These are phyloP conservation scores for Afroboletus lepidellus DNA, from an alignment of 1,284 basidiomycete species.

Conservation along the genomic window DNA sequence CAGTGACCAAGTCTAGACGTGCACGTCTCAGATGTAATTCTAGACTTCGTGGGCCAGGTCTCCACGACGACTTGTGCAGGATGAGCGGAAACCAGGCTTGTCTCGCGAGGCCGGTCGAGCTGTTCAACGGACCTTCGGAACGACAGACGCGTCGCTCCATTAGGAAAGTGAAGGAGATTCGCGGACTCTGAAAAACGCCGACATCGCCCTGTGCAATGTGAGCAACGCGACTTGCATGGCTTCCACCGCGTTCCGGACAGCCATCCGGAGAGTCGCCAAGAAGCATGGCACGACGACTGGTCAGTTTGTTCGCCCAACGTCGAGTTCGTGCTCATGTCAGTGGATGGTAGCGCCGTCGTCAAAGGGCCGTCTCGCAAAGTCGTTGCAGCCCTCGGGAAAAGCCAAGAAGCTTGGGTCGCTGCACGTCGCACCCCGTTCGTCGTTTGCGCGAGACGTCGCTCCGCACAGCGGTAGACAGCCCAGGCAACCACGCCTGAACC, in stretches of 20 bases:
- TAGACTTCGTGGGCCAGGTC: too few relatives aligned
- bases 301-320: constrained; percentile 9
- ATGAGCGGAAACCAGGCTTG: not conserved
- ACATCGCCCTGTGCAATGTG: not conserved
- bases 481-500: constrained; percentile 23
- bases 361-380: constrained; percentile 38
- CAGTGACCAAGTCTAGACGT: not conserved
- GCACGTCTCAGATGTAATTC: not conserved
- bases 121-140: not conserved
- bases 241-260: constrained; percentile 4
- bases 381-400: constrained; percentile 33
- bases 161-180: constrained; percentile 12
- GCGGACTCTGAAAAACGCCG: constrained; percentile 19
- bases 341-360: constrained; percentile 29
- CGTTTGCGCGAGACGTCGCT: constrained; percentile 28
- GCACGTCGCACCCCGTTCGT: constrained; percentile 32
- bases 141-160: constrained; percentile 8
- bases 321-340: not conserved
- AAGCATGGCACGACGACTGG: constrained; percentile 14
- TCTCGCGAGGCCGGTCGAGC: not conserved
- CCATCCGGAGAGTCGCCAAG: constrained; percentile 7
- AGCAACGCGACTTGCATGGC: constrained; percentile 2
- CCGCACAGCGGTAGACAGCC: constrained; percentile 28
- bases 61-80: not conserved
- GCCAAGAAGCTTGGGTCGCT: constrained; percentile 32